Conservation (phyloP, 371 early-diverging fungal species). For the Funneliformis caledonium region DNA sequence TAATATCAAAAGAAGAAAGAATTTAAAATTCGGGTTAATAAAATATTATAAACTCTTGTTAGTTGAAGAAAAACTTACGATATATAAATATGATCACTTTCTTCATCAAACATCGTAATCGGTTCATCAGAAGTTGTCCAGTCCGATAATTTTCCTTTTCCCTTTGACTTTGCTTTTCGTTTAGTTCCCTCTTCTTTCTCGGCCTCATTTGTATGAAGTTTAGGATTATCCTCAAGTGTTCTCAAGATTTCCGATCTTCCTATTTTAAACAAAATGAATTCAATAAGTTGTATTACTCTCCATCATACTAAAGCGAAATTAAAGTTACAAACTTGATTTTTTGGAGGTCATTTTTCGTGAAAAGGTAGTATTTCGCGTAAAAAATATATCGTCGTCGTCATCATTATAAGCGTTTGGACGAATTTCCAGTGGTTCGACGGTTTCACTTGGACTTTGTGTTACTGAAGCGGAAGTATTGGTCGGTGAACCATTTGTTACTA, state of each 20-base stretch:
- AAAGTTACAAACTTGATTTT: slow-evolving; percentile 15
- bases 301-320: neutral
- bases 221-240: neutral
- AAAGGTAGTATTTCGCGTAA: slow-evolving; percentile 18
- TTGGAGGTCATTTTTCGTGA: neutral
- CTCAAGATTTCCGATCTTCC: slow-evolving; percentile 1
- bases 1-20: neutral
- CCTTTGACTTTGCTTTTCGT: slow-evolving; percentile 17
- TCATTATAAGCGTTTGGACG: neutral
- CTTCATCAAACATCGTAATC: neutral
- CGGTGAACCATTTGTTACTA: neutral
- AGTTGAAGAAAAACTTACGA: neutral
- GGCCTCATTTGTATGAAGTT: neutral
- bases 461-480: neutral
- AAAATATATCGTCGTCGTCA: slow-evolving; percentile 29
- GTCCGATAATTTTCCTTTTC: neutral
- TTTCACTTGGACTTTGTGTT: neutral
- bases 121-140: slow-evolving; percentile 17
- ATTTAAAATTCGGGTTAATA: neutral
- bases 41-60: too few relatives aligned
- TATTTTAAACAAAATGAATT: neutral
- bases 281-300: neutral
- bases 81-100: neutral
- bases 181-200: neutral
- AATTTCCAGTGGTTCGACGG: neutral